Percentiles rank a stretch among this genome's conserved stretches.
These are phyloP conservation scores for Akanthomyces dipterigenus DNA, from an alignment of 2,329 filamentous ascomycete genomes.

Conservation along the genomic window DNA sequence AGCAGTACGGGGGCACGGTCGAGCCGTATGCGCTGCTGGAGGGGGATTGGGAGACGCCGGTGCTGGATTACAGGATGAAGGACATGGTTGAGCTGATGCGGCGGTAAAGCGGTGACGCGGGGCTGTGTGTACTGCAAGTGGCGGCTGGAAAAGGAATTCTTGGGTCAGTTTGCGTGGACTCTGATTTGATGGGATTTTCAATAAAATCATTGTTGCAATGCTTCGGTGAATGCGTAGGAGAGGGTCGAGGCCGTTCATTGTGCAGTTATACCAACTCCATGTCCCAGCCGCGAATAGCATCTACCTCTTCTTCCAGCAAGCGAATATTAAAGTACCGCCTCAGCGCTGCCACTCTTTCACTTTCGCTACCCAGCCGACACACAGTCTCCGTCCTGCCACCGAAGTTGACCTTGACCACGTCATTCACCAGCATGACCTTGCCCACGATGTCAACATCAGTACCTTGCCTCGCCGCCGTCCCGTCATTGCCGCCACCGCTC, in stretches of 20 bases:
- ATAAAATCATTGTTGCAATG: neutral
- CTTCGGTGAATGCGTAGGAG: too few species aligned
- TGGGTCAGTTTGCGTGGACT: too few species aligned
- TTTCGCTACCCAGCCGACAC: conserved; percentile 37
- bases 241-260: too few species aligned
- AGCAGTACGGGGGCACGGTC: conserved; percentile 48
- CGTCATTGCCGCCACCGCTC: too few species aligned
- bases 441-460: conserved; percentile 38
- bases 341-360: conserved; percentile 23
- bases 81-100: conserved; percentile 52
- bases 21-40: conserved; percentile 57
- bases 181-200: neutral
- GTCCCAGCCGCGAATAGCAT: conserved; percentile 1
- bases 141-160: too few species aligned
- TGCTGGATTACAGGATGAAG: conserved; percentile 56
- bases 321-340: neutral
- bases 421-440: conserved; percentile 42
- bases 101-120: neutral
- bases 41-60: conserved; percentile 58
- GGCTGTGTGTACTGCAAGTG: too few species aligned
- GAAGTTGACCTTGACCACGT: conserved; percentile 43
- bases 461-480: neutral
- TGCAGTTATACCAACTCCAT: neutral
- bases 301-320: neutral
- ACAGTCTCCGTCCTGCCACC: conserved; percentile 40